These are phyloP conservation scores for Tetracentron sinense DNA, from an alignment of 164 flowering plant species.

Conservation along the genomic window DNA sequence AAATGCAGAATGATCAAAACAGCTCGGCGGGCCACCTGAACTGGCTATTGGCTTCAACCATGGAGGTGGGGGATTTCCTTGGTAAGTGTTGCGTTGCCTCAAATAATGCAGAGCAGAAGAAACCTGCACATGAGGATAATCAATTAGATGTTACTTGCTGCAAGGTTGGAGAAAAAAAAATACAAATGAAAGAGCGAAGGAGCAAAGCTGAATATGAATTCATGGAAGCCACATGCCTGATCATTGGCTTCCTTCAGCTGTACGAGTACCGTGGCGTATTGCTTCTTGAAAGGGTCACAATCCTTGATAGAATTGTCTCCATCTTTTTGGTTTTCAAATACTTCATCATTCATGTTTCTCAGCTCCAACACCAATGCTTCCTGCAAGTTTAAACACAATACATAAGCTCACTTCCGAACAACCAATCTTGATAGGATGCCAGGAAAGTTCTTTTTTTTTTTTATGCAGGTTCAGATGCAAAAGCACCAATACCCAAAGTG, in stretches of 20 bases:
- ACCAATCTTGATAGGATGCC: no score
- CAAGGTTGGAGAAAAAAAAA: background rate
- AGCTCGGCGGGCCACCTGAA: conserved; percentile 18
- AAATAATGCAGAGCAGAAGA: conserved; percentile 45
- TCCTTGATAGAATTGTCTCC: conserved; percentile 40
- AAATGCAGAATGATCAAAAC: conserved; percentile 30
- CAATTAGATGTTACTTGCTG: background rate
- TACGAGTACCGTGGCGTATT: conserved; percentile 51
- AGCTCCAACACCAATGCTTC: conserved; percentile 56
- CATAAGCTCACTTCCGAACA: background rate
- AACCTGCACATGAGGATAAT: conserved; percentile 36
- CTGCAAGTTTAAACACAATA: conserved; percentile 27
- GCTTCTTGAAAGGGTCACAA: conserved; percentile 47
- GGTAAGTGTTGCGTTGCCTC: conserved; percentile 60
- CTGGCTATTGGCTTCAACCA: conserved; percentile 25
- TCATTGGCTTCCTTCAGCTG: conserved; percentile 57
- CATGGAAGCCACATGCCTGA: conserved; percentile 39
- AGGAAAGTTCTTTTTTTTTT: no score
- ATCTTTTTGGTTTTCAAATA: conserved; percentile 34
- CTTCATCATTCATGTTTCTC: conserved; percentile 59
- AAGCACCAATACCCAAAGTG: no score
- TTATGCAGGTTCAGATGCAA: no score
- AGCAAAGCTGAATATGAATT: background rate
- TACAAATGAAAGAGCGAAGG: background rate
- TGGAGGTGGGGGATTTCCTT: conserved; percentile 29